Percentiles rank a stretch among this genome's conserved stretches.
phyloP scores from a whole-genome alignment of 805 yeast species.

The Ogataea polymorpha region DNA sequence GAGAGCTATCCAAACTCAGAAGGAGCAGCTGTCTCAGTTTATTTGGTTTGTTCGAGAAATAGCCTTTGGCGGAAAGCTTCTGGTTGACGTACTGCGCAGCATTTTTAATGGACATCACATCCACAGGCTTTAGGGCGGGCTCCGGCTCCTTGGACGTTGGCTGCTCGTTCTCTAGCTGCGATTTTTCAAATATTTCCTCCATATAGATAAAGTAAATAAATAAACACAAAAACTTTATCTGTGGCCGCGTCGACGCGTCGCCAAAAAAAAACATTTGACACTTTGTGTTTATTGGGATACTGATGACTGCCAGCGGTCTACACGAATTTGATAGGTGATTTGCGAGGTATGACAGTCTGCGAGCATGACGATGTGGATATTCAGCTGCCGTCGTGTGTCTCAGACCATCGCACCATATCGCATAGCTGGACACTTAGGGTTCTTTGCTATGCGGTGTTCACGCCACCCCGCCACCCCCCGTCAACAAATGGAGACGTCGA shows the following conservation, averaged over 20 bases:
- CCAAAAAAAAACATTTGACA: neutral
- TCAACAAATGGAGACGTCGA: neutral
- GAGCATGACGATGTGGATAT: no score
- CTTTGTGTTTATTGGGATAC: slow-evolving; percentile 5
- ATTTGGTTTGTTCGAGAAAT: slow-evolving; percentile 21
- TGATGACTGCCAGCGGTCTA: slow-evolving; percentile 5
- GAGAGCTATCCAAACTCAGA: slow-evolving; percentile 17
- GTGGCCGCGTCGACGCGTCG: slow-evolving; percentile 11
- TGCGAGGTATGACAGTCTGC: no score
- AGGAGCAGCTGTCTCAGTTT: slow-evolving; percentile 21
- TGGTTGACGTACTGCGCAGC: slow-evolving; percentile 27
- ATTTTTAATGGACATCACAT: slow-evolving; percentile 22
- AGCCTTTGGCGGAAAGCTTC: slow-evolving; percentile 25
- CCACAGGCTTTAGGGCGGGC: slow-evolving; percentile 3
- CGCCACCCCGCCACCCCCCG: slow-evolving; percentile 16
- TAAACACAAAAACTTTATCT: neutral
- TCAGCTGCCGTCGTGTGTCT: neutral
- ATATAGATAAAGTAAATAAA: slow-evolving; percentile 2
- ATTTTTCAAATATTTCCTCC: slow-evolving; percentile 11
- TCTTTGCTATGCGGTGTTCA: slow-evolving; percentile 16
- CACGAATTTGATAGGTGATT: no score
- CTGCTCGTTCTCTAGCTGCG: slow-evolving; percentile 5
- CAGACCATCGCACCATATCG: slow-evolving; percentile 19
- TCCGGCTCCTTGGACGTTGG: neutral
- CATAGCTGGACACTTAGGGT: slow-evolving; percentile 2